Evolutionary conservation across 208 protist genomes (phyloP).

Genomic region (Trichomonas gallinae): DNA sequence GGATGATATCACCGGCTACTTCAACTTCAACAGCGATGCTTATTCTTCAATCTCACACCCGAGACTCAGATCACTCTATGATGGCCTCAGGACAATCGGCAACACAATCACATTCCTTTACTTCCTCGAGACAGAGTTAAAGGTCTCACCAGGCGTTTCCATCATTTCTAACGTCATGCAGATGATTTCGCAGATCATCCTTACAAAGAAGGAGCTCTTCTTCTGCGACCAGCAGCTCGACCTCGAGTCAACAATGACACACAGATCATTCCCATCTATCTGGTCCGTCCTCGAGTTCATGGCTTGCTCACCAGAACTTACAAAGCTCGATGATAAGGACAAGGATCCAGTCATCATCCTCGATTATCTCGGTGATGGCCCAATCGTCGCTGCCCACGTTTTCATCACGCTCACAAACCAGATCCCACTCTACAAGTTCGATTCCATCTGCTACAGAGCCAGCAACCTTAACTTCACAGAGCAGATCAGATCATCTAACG

Average conservation of each 20-base stretch:
- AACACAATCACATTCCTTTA: not conserved
- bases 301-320: not conserved
- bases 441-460: not conserved
- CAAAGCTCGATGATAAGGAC: not conserved
- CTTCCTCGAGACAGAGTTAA: not conserved
- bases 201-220: not conserved
- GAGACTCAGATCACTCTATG: not conserved
- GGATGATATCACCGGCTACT: not conserved
- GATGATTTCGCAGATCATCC: not conserved
- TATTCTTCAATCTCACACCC: not conserved
- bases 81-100: not conserved
- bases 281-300: not conserved
- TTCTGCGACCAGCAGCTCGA: not conserved
- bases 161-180: not conserved
- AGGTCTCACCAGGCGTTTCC: not conserved
- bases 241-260: not conserved
- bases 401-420: not conserved
- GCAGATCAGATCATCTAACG: not conserved
- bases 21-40: not conserved
- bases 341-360: not conserved
- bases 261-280: not conserved
- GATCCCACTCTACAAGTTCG: not conserved
- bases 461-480: not conserved
- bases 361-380: not conserved
- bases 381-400: not conserved